Evolutionary conservation across 345 rosid genomes (phyloP).

Genomic region (Pistacia atlantica): DNA sequence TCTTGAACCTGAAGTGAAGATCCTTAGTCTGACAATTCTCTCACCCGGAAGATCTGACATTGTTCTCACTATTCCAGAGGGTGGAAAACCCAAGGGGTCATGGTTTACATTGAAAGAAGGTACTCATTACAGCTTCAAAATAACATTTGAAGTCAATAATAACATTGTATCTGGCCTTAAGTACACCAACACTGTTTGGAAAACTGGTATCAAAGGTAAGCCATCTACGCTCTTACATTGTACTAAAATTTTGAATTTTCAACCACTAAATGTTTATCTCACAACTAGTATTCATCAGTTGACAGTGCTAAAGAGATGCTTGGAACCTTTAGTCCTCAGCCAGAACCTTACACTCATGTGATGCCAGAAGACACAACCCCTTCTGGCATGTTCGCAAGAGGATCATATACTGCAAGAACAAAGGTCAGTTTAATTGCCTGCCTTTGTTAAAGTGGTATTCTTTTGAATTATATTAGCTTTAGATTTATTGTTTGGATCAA

Average conservation of each 20-base stretch:
- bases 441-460: neutral
- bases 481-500: neutral
- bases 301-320: conserved; percentile 74
- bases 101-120: conserved; percentile 89
- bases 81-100: conserved; percentile 56
- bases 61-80: conserved; percentile 58
- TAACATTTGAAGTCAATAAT: conserved; percentile 66
- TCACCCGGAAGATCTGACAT: conserved; percentile 67
- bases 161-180: conserved; percentile 86
- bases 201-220: conserved; percentile 71
- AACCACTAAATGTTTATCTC: conserved; percentile 4
- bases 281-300: conserved; percentile 38
- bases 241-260: neutral
- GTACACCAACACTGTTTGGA: conserved; percentile 79
- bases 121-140: conserved; percentile 58
- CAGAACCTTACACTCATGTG: conserved; percentile 60
- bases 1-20: conserved; percentile 74
- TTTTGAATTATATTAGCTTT: neutral
- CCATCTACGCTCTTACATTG: conserved; percentile 2
- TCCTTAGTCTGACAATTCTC: conserved; percentile 57
- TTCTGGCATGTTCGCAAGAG: conserved; percentile 74
- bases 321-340: conserved; percentile 80
- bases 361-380: conserved; percentile 78
- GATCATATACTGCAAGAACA: conserved; percentile 73
- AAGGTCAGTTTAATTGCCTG: conserved; percentile 42